These are phyloP conservation scores for Fusarium oxysporum DNA, from an alignment of 2,329 filamentous ascomycete species.

Conservation along the genomic window DNA sequence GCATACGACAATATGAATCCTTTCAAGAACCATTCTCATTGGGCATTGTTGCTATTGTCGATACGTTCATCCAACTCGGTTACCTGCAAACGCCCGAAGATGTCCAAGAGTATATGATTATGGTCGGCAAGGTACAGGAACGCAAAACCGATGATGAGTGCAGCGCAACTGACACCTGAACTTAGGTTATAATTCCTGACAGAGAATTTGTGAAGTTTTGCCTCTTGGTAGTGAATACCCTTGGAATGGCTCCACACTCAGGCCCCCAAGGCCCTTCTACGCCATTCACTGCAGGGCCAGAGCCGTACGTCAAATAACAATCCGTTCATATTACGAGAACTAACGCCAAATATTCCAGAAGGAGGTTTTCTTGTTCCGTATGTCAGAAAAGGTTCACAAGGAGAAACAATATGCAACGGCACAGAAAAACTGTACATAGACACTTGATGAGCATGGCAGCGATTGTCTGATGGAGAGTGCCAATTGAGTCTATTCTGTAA, in stretches of 20 bases:
- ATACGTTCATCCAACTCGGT: background rate
- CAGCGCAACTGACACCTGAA: rapidly evolving
- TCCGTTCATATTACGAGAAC: rapidly evolving
- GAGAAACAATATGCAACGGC: background rate
- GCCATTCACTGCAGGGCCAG: rapidly evolving
- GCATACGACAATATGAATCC: background rate
- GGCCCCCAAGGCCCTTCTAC: background rate
- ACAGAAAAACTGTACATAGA: rapidly evolving
- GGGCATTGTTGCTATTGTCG: background rate
- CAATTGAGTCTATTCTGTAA: too few relatives aligned
- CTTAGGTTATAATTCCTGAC: rapidly evolving
- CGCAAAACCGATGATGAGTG: rapidly evolving
- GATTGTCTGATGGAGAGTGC: background rate
- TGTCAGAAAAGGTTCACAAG: background rate
- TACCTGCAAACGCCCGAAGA: background rate
- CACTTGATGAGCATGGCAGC: background rate
- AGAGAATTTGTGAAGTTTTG: background rate
- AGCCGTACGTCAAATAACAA: background rate
- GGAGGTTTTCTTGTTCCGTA: rapidly evolving
- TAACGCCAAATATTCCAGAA: rapidly evolving
- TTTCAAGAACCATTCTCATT: rapidly evolving
- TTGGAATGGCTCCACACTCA: rapidly evolving
- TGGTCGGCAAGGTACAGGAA: background rate
- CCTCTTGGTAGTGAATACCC: rapidly evolving
- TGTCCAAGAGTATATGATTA: background rate